Evolutionary conservation across 2,329 filamentous ascomycete genomes (phyloP).

Genomic region (Trichoderma semiorbis): DNA sequence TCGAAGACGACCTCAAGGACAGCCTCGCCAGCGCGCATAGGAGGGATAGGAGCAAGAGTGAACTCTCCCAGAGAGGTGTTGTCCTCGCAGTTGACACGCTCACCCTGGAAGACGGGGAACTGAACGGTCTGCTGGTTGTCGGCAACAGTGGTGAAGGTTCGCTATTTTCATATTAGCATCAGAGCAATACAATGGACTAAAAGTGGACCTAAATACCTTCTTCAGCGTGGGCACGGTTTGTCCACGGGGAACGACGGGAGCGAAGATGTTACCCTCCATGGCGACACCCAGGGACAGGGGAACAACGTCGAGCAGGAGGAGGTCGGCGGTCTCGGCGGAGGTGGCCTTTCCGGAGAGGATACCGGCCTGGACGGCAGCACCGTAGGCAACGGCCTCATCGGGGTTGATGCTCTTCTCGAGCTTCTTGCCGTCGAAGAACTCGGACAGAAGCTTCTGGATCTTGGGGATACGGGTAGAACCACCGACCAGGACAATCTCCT

Average conservation of each 20-base stretch:
- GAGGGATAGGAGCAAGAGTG: constrained; percentile 81
- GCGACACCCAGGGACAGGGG: constrained; percentile 97
- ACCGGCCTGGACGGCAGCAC: constrained; percentile 97
- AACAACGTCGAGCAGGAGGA: constrained; percentile 93
- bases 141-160: constrained; percentile 82
- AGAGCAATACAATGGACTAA: too few species aligned
- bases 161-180: too few species aligned
- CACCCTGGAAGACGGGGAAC: constrained; percentile 94
- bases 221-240: constrained; percentile 51
- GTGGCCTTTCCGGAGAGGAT: constrained; percentile 98
- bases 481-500: constrained; percentile 98
- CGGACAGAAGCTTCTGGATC: constrained; percentile 98
- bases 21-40: constrained; percentile 91
- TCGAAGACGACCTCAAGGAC: constrained; percentile 98
- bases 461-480: constrained; percentile 97
- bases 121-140: constrained; percentile 66
- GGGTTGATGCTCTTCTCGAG: constrained; percentile 99
- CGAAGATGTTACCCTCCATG: constrained; percentile 99
- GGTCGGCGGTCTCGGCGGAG: constrained; percentile 88
- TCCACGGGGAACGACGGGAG: constrained; percentile 81
- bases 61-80: constrained; percentile 98
- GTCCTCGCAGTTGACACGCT: constrained; percentile 96
- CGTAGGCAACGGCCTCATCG: constrained; percentile 97
- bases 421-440: constrained; percentile 99
- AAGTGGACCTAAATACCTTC: neutral